Evolutionary conservation across 2,329 filamentous ascomycete genomes (phyloP), one percentile per base, ranked within the genome.

Genomic region (Dothideomycetes sp.): DNA sequence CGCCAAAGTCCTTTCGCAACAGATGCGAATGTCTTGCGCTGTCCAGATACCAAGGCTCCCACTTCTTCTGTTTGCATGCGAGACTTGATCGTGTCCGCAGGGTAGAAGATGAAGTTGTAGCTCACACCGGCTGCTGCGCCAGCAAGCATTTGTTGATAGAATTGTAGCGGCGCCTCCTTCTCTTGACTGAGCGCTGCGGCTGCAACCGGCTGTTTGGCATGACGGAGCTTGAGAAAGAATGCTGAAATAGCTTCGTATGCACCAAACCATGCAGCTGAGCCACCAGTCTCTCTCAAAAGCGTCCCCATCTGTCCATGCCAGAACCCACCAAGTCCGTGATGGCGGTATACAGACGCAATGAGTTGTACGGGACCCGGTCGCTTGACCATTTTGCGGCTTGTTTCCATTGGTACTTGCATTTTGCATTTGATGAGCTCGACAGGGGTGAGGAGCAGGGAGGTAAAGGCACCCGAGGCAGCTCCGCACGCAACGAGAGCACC

Each of bases 391-490:
- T 56, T 49, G 10, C 46, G 42, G 2, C 41, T 50, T 2, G 51
- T 46, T 32, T 58, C 54, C 34, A 52, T 32, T 11, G 49, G 40
- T 1, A 89, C 88, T 60, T 98, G 91, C 65, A 98, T 94, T 63
- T 91, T 93, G 73, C 91, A 98, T 65, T 98, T 98, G 57, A 98
- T 84, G 38, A 98, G 75, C 64, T 98, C 91, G 49, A 98, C 86
- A 0, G 91, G 91, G 0, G 91, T 98, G 45, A 98, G 75, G 22
- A 94, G 77, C 35, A 95, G 72, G 0, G 86, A 94, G 0, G 91
- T 94, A 53, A 94, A 83, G 30, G 84, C 82, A 24, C 91, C 91
- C 1, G 88, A 82, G 42, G 85, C 81, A 36, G 84, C 89, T 34
- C 91, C 91, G 14, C 86, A 93, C 37, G 78, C 65, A 58, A 85